Base-by-base conservation (phyloP, 2,329 filamentous ascomycete genomes). In the Plenodomus lindquistii region DNA sequence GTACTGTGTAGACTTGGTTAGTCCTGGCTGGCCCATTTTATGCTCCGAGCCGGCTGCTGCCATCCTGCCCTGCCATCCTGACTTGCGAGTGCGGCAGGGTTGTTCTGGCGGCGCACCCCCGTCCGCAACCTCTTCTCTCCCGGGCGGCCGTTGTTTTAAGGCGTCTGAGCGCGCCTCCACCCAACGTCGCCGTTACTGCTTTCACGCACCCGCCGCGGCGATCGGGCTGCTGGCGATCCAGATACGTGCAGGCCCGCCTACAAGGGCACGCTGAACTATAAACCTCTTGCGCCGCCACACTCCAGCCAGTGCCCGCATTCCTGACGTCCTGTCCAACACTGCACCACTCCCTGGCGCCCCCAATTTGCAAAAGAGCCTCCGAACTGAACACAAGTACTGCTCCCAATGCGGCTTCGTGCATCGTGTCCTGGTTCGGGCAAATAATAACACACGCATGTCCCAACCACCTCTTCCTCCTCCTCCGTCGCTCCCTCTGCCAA, bases 361-460 rank as follows among this genome's bases (percentile, higher is more conserved):
- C 63, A 64, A 63, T 65, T 57, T 60, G 59, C 35, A 52, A 65
- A 60, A 57, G 59, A 66, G 61, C 62, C 60, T 66, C 65, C 61
- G 58, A 67, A 62, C 59, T 67, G 62, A 60, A 64, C 64, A 66
- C 64, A 65, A 60, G 58, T 63, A 52, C 57, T 60, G 55, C 57
- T 63, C 70, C 70, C 60, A 67, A 73, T 73, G 68, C 67, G 71
- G 71, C 63, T 69, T 67, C 61, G 62, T 72, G 71, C 69, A 72
- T 70, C 57, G 62, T 69, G 65, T 69, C 62, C 67, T 64, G 67
- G 63, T 59, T 55, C 63, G 67, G 67, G 64, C 69, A 72, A 68
- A 65, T 71, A 70, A 72, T 67, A 71, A 72, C 65, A 69, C 65
- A 72, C 71, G 72, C 70, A 73, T 74, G 72, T 73, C 72, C 68